These are phyloP conservation scores for Trichophyton verrucosum DNA, from an alignment of 2,329 filamentous ascomycete species.

Conservation along the genomic window DNA sequence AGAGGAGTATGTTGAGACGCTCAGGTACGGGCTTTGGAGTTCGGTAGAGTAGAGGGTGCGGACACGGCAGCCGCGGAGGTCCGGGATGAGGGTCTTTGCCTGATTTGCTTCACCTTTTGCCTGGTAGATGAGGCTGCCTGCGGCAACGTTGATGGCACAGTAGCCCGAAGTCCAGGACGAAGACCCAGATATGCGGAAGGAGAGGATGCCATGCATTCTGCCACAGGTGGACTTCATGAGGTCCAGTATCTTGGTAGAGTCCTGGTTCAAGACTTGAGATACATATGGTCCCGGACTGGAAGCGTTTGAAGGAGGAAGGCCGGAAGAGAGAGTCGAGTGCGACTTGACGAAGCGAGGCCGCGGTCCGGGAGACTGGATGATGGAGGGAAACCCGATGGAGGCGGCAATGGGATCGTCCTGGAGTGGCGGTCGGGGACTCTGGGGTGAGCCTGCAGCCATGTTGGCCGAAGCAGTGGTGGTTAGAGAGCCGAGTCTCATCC, in stretches of 20 bases:
- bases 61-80: conserved; percentile 39
- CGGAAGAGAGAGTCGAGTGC: conserved; percentile 19
- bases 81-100: conserved; percentile 38
- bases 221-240: conserved; percentile 42
- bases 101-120: conserved; percentile 38
- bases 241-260: conserved; percentile 38
- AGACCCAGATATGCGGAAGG: conserved; percentile 33
- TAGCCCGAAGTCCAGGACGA: conserved; percentile 39
- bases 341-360: conserved; percentile 25
- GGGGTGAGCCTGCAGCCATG: conserved; percentile 3
- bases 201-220: conserved; percentile 42
- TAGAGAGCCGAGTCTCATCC: conserved; percentile 30
- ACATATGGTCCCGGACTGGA: conserved; percentile 22
- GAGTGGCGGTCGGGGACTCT: conserved; percentile 22
- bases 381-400: conserved; percentile 39
- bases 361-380: conserved; percentile 31
- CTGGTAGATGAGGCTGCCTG: conserved; percentile 39
- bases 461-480: conserved; percentile 20
- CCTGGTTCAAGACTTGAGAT: conserved; percentile 31
- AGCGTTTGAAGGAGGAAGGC: conserved; percentile 16
- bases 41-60: conserved; percentile 37
- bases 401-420: conserved; percentile 25
- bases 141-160: conserved; percentile 40
- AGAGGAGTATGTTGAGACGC: conserved; percentile 37
- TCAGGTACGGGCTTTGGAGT: conserved; percentile 35